Evolutionary conservation across 169 alveolate species (phyloP), one percentile per base, ranked within the genome.

Genomic region (Plasmodium reichenowi): DNA sequence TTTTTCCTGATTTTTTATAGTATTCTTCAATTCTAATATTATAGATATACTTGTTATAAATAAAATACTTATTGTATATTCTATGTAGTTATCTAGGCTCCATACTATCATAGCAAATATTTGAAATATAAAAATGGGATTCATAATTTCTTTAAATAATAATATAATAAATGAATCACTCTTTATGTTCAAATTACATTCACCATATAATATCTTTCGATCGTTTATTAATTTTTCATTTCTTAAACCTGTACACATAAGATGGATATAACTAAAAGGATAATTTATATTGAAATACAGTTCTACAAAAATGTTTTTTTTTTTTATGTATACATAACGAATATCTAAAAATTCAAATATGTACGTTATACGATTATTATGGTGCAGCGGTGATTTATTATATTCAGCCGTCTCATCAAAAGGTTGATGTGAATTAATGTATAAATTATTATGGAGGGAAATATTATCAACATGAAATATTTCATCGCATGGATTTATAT

Each of bases 141-240:
- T 15, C 1, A 56, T 15, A 12, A 56, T 56, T 56, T 56, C 64
- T 13, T 56, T 56, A 56, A 56, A 56, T 56, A 56, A 56, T 13
- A 56, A 56, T 56, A 15, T 22, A 13, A 56, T 17, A 56, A 56
- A 0, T 6, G 64, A 12, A 56, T 56, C 64, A 5, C 15, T 15
- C 64, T 56, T 56, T 6, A 56, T 56, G 3, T 56, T 56, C 6
- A 56, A 56, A 56, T 56, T 56, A 0, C 64, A 56, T 56, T 56
- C 64, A 6, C 64, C 64, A 56, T 56, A 56, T 56, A 56, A 56
- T 56, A 56, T 17, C 10, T 15, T 56, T 56, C 64, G 7, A 56
- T 56, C 64, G 10, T 22, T 56, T 2, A 56, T 56, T 56, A 56
- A 56, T 2, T 56, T 56, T 17, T 56, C 32, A 56, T 9, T 56